phyloP scores from a whole-genome alignment of 345 rosid genomes.

The Gynandropsis gynandra region DNA sequence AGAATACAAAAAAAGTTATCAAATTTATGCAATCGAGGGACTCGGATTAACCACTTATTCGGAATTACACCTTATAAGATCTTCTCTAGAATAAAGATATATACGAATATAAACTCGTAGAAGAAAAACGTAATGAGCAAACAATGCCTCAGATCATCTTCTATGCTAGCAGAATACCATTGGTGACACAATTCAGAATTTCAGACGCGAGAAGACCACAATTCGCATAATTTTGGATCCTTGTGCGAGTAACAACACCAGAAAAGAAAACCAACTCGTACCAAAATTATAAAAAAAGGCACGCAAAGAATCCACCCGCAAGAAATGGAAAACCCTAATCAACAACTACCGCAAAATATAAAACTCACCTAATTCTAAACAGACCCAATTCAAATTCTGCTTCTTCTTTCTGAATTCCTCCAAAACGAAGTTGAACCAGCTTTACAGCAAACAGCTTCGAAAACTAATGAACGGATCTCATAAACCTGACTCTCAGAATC shows the following conservation, averaged over 20 bases:
- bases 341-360: constrained; percentile 8
- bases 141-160: not conserved
- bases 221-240: constrained; percentile 6
- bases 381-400: constrained; percentile 21
- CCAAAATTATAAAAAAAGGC: constrained; percentile 17
- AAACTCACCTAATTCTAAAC: constrained; percentile 7
- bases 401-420: constrained; percentile 7
- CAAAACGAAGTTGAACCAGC: constrained; percentile 5
- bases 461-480: constrained; percentile 37
- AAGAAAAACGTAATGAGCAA: not conserved
- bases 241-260: not conserved
- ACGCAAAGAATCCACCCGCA: constrained; percentile 1
- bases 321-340: constrained; percentile 18
- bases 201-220: not conserved
- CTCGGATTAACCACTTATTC: not conserved
- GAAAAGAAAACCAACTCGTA: constrained; percentile 12
- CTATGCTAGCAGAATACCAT: not conserved
- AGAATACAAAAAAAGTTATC: not conserved
- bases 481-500: constrained; percentile 35
- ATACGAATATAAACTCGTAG: not conserved
- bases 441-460: constrained; percentile 21
- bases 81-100: not conserved
- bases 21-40: not conserved
- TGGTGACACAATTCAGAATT: not conserved
- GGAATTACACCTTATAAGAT: not conserved